These are phyloP conservation scores for Chlorophyllum brunneum DNA, from an alignment of 768 basidiomycete species.

Conservation along the genomic window DNA sequence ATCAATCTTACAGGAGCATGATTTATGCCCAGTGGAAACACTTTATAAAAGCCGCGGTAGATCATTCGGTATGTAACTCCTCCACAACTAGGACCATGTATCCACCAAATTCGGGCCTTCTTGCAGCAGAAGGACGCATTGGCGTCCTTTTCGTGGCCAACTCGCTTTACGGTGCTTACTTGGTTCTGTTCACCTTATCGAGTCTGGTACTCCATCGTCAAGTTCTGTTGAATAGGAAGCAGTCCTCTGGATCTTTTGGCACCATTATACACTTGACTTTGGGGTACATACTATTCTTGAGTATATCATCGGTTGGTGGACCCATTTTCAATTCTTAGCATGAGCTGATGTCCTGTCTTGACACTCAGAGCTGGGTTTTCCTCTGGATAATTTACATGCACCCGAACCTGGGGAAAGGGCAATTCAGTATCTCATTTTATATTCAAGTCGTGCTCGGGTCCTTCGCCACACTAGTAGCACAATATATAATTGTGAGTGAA, in stretches of 20 bases:
- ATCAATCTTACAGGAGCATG: too few relatives aligned
- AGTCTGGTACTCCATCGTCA: conserved; percentile 1
- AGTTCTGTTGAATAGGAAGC: neutral
- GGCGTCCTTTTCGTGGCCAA: conserved; percentile 4
- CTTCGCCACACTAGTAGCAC: neutral
- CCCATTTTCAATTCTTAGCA: neutral
- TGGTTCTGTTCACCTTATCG: conserved; percentile 1
- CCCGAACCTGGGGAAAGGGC: neutral
- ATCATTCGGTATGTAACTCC: too few relatives aligned
- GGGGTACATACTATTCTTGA: neutral
- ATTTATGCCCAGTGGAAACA: too few relatives aligned
- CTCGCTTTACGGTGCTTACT: neutral
- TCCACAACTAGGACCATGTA: too few relatives aligned
- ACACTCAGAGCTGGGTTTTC: neutral
- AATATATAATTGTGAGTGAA: neutral
- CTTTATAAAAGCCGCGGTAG: too few relatives aligned
- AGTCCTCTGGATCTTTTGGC: neutral
- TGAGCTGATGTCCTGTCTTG: neutral
- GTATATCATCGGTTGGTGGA: neutral
- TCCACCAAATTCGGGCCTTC: too few relatives aligned
- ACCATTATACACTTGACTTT: neutral
- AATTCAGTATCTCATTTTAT: neutral
- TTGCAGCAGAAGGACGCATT: too few relatives aligned
- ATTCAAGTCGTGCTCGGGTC: neutral
- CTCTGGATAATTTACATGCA: neutral